phyloP scores from a whole-genome alignment of 192 early-diverging fungal genomes.

The Coemansia biformis region DNA sequence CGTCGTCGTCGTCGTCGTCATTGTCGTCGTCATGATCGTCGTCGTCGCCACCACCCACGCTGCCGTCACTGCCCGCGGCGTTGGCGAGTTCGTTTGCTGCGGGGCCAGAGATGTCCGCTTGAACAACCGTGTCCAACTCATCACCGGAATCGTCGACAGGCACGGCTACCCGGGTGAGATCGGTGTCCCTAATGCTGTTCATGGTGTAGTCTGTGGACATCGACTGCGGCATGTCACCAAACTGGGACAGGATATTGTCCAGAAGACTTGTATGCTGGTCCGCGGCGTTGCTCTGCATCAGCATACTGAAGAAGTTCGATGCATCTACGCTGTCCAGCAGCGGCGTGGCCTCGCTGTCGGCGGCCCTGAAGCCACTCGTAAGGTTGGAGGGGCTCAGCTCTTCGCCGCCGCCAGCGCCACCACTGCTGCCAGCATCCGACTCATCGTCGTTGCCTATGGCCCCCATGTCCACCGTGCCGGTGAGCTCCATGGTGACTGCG shows the following conservation, averaged over 20 bases:
- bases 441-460: constrained; percentile 3
- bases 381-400: too few relatives aligned
- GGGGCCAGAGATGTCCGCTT: neutral
- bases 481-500: constrained; percentile 42
- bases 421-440: too few relatives aligned
- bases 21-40: constrained; percentile 5
- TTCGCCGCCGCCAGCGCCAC: too few relatives aligned
- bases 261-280: constrained; percentile 35
- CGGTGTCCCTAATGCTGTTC: constrained; percentile 11
- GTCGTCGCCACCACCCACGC: constrained; percentile 4
- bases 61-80: neutral
- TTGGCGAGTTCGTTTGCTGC: neutral
- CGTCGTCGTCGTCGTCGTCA: constrained; percentile 11
- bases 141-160: constrained; percentile 3
- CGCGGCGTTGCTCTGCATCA: constrained; percentile 19
- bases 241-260: constrained; percentile 44
- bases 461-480: constrained; percentile 32
- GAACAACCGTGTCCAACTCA: constrained; percentile 10
- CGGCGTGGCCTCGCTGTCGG: neutral
- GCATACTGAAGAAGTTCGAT: constrained; percentile 25
- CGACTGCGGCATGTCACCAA: constrained; percentile 13
- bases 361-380: too few relatives aligned
- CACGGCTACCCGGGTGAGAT: constrained; percentile 25
- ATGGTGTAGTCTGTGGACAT: constrained; percentile 1
- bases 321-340: constrained; percentile 7